A percentile compares a stretch with the other conserved stretches of the same genome.
phyloP scores from a whole-genome alignment of 1,284 basidiomycete species.

The Heterobasidion irregulare region DNA sequence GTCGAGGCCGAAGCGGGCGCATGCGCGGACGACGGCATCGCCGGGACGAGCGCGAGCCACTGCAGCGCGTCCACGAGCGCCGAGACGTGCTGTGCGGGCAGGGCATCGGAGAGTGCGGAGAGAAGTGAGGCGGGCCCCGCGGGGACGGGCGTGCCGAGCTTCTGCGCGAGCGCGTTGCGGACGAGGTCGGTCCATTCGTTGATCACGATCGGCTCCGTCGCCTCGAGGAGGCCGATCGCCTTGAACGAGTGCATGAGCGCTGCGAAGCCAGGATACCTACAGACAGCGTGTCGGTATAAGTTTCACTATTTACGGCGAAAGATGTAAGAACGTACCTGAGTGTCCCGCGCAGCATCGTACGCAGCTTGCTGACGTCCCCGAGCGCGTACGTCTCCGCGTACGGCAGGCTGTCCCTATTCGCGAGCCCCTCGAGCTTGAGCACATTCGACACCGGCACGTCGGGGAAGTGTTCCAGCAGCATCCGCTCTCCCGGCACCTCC shows the following conservation, averaged over 20 bases:
- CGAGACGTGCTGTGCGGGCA: slow-evolving; percentile 25
- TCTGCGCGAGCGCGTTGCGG: slow-evolving; percentile 24
- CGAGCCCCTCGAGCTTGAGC: slow-evolving; percentile 77
- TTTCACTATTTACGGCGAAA: not conserved
- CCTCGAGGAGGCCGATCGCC: slow-evolving; percentile 64
- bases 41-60: slow-evolving; percentile 45
- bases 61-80: slow-evolving; percentile 43
- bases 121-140: slow-evolving; percentile 24
- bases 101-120: slow-evolving; percentile 31
- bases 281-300: not conserved
- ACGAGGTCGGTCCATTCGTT: slow-evolving; percentile 38
- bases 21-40: slow-evolving; percentile 3
- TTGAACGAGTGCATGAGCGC: slow-evolving; percentile 71
- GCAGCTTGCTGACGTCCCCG: slow-evolving; percentile 32
- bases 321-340: slow-evolving; percentile 43
- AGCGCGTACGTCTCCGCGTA: slow-evolving; percentile 75
- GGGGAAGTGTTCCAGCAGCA: slow-evolving; percentile 57
- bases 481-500: slow-evolving; percentile 43
- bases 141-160: slow-evolving; percentile 19
- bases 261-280: slow-evolving; percentile 83
- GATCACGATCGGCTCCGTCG: slow-evolving; percentile 27
- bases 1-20: slow-evolving; percentile 7
- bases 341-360: slow-evolving; percentile 81
- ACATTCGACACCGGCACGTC: slow-evolving; percentile 61
- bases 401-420: slow-evolving; percentile 81